Evolutionary conservation across 345 rosid species (phyloP).

Genomic region (Hibiscus trionum): DNA sequence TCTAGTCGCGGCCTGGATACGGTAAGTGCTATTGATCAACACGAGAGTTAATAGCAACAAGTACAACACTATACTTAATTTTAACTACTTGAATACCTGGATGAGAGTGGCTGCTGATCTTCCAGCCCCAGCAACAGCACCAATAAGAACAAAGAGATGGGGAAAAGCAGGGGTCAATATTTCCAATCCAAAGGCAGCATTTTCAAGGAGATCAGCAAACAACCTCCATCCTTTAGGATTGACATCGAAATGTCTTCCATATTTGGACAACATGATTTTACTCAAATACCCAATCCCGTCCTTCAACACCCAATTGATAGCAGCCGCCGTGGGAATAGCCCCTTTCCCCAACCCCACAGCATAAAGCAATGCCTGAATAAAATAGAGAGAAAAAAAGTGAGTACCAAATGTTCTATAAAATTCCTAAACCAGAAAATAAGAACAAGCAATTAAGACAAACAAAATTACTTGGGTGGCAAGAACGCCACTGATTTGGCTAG

Average conservation of each 20-base stretch:
- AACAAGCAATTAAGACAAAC: background rate
- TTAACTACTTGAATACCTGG: slow-evolving; percentile 58
- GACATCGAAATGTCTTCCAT: slow-evolving; percentile 92
- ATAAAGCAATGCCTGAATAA: slow-evolving; percentile 76
- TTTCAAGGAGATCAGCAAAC: slow-evolving; percentile 93
- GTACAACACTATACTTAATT: background rate
- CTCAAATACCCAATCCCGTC: slow-evolving; percentile 96
- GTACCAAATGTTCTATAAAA: slow-evolving; percentile 12
- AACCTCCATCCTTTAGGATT: slow-evolving; percentile 96
- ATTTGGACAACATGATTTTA: slow-evolving; percentile 80
- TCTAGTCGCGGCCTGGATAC: slow-evolving; percentile 73
- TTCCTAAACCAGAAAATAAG: slow-evolving; percentile 8
- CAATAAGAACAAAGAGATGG: slow-evolving; percentile 62
- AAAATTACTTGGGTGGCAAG: slow-evolving; percentile 81
- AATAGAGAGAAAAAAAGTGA: background rate
- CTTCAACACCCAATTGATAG: slow-evolving; percentile 93
- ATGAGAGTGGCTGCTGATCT: slow-evolving; percentile 92
- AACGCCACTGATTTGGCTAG: slow-evolving; percentile 87
- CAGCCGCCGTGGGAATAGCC: slow-evolving; percentile 94
- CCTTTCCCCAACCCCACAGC: slow-evolving; percentile 97
- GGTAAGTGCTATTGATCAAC: background rate
- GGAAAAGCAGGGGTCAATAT: slow-evolving; percentile 91
- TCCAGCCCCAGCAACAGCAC: slow-evolving; percentile 91
- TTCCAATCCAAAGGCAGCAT: slow-evolving; percentile 88
- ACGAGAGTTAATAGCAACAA: background rate